Percentiles rank a stretch among this genome's conserved stretches.
Conservation (phyloP, 345 rosid species). For the Geranium rotundifolium region DNA sequence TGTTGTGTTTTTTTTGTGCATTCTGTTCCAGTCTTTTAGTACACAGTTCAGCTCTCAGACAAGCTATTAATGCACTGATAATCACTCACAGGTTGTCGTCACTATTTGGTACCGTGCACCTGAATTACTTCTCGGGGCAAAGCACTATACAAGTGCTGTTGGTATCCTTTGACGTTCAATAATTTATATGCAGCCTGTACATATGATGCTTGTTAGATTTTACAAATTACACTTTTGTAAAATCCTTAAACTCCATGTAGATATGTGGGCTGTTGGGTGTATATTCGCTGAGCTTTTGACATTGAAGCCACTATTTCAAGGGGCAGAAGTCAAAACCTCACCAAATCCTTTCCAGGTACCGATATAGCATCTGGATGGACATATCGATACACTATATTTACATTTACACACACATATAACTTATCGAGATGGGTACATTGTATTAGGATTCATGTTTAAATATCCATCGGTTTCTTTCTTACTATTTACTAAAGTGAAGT, state of each 20-base stretch:
- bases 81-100: slow-evolving; percentile 46
- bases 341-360: slow-evolving; percentile 66
- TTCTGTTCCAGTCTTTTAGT: too few species aligned
- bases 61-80: not conserved
- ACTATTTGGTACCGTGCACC: slow-evolving; percentile 99
- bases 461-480: not conserved
- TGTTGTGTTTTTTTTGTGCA: too few species aligned
- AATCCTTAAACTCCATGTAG: slow-evolving; percentile 12
- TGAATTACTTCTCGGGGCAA: slow-evolving; percentile 92
- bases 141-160: slow-evolving; percentile 94
- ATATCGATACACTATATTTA: too few species aligned
- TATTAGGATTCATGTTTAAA: not conserved
- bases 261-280: slow-evolving; percentile 99
- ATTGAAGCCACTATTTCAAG: slow-evolving; percentile 93
- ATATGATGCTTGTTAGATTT: not conserved
- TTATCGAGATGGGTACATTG: too few species aligned
- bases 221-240: not conserved
- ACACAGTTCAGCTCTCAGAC: not conserved
- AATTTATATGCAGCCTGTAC: not conserved
- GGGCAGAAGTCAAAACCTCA: slow-evolving; percentile 77
- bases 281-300: slow-evolving; percentile 94
- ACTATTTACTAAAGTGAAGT: not conserved
- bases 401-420: too few species aligned
- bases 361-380: too few species aligned
- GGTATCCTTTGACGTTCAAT: slow-evolving; percentile 18